Evolutionary conservation across 192 early-diverging fungal genomes (phyloP), one percentile per base, ranked within the genome.

Genomic region (Jimgerdemannia lactiflua): DNA sequence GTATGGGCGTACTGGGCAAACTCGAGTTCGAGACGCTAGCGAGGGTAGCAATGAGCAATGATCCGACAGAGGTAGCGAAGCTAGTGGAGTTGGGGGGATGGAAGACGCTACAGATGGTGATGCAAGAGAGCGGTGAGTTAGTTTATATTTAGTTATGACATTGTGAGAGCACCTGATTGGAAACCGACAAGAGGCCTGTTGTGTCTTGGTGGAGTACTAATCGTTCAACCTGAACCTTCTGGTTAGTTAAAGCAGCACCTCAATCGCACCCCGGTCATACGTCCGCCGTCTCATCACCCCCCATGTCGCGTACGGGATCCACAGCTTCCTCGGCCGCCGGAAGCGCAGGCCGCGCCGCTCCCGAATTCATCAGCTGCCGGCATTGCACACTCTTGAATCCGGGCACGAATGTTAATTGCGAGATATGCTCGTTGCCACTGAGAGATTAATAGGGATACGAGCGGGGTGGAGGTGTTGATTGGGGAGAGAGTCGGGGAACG

Each of bases 331-430:
- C 14, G 64, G 14, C 64, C 8, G 40, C 20, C 64, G 42, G 65
- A 39, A 59, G 49, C 49, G 49, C 49, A 59, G 49, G 49, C 14
- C 49, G 49, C 49, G 49, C 49, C 14, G 49, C 49, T 59, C 6
- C 39, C 65, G 39, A 14, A 41, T 4, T 18, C 39, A 74, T 49
- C 64, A 84, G 83, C 64, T 96, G 94, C 78, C 82, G 86, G 67
- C 92, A 94, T 78, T 95, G 95, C 79, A 96, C 95, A 14, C 94
- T 90, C 79, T 71, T 78, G n/a, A 96, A 96, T 80, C 79, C 84
- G 42, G 77, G 75, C 39, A 77, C 83, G 0, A 86, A 83, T 42
- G 86, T 83, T 67, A 90, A 81, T 41, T 96, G 95, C 78, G 92
- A 94, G 77, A 94, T 95, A 85, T 96, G 95, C 78, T 93, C 91